Evolutionary conservation across 1,284 basidiomycete genomes (phyloP).

Genomic region (Cutaneotrichosporon sp.): DNA sequence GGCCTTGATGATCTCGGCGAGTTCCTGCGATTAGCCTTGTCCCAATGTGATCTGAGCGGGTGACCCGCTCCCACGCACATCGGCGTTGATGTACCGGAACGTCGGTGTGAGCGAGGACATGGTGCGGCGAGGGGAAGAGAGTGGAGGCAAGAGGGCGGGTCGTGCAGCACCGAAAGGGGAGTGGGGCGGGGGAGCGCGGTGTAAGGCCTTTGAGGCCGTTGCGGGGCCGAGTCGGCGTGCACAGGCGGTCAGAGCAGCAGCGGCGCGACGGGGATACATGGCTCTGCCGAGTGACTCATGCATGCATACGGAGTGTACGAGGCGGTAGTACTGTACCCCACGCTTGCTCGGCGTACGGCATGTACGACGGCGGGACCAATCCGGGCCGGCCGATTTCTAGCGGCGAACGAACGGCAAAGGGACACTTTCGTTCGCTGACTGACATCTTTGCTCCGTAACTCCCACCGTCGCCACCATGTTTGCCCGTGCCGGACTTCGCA

Average conservation of each 20-base stretch:
- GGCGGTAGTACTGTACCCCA: too few species aligned
- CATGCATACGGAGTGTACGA: background rate
- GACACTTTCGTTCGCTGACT: background rate
- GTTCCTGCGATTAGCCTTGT: constrained; percentile 24
- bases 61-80: constrained; percentile 22
- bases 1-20: constrained; percentile 42
- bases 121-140: background rate
- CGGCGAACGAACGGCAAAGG: too few species aligned
- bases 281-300: background rate
- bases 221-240: background rate
- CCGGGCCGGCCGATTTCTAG: background rate
- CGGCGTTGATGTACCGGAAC: constrained; percentile 43
- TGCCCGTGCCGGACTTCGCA: constrained; percentile 41
- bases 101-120: constrained; percentile 38
- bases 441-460: background rate
- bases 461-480: constrained; percentile 29
- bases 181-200: too few species aligned
- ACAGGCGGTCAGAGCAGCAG: background rate
- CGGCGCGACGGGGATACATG: background rate
- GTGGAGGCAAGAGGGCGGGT: background rate
- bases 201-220: too few species aligned
- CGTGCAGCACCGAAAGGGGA: background rate
- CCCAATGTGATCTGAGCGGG: too few species aligned
- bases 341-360: too few species aligned
- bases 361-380: constrained; percentile 8